A percentile compares a stretch with the other conserved stretches of the same genome.
These are phyloP conservation scores for Cladosporium colombiae DNA, from an alignment of 2,329 filamentous ascomycete species.

Conservation along the genomic window DNA sequence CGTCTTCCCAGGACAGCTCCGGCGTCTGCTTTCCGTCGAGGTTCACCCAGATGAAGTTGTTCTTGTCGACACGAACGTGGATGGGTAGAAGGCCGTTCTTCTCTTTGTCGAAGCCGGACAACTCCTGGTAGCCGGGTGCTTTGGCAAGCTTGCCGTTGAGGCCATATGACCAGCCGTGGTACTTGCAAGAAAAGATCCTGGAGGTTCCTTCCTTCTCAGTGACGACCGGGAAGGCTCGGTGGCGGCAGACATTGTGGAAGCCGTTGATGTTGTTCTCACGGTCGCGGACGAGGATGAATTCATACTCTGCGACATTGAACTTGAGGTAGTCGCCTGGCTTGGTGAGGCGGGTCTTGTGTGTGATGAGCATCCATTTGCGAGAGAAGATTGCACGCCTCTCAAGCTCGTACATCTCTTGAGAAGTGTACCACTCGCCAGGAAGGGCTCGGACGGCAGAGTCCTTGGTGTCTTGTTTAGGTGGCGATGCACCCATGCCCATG, in stretches of 20 bases:
- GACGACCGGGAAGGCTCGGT: conserved; percentile 62
- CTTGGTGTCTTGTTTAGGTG: conserved; percentile 23
- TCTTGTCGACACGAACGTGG: conserved; percentile 55
- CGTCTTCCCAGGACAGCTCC: conserved; percentile 54
- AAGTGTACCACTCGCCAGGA: conserved; percentile 56
- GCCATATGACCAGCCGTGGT: conserved; percentile 65
- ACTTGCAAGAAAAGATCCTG: conserved; percentile 59
- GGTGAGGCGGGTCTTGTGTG: conserved; percentile 53
- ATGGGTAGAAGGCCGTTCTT: conserved; percentile 59
- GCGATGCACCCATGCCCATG: conserved; percentile 40
- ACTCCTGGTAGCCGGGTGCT: conserved; percentile 59
- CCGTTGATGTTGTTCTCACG: conserved; percentile 56
- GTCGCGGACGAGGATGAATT: conserved; percentile 56
- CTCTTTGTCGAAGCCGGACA: conserved; percentile 58
- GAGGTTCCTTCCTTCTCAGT: conserved; percentile 53
- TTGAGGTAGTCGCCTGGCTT: conserved; percentile 60
- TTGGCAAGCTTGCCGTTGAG: conserved; percentile 60
- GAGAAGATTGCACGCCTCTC: conserved; percentile 61
- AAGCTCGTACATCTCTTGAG: conserved; percentile 57
- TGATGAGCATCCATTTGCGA: conserved; percentile 57
- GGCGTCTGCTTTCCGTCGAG: conserved; percentile 51
- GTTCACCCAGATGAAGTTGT: conserved; percentile 62
- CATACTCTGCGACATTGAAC: conserved; percentile 57
- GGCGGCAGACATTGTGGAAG: conserved; percentile 65
- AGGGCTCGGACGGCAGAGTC: conserved; percentile 46